Evolutionary conservation across 352 stramenopile genomes (phyloP), one percentile per base, ranked within the genome.

Genomic region (Thalassiosira pacifica): DNA sequence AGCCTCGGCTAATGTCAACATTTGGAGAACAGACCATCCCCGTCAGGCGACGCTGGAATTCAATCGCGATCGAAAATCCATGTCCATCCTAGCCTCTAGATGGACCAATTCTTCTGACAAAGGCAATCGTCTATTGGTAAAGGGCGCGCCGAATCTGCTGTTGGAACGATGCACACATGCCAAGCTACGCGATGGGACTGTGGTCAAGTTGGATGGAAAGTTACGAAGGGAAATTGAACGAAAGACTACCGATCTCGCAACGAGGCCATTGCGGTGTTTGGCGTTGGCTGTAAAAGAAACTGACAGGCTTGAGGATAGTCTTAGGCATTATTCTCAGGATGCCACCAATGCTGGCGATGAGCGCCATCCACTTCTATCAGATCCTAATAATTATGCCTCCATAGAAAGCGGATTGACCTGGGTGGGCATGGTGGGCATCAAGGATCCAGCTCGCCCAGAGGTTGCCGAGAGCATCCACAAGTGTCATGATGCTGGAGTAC

Each of bases 401-500:
- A 98, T 99, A 81, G 98, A 99, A 90, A 98, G 94, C 45, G 93
- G 96, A 45, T 89, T 99, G 82, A 99, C 97, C 5, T 98, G 99
- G 81, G 95, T 99, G 19, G 98, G 98, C 72, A 92, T 99, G 22
- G 96, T 94, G n/a, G 98, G 97, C 52, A 99, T 99, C 91, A 96
- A 99, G 61, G 98, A 99, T 90, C 98, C 98, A 0, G 97, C 98
- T 5, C 96, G 98, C 34, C 97, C 97, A 34, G 98, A 99, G 87
- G 98, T 99, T 22, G 96, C 94, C 3, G 93, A 97, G 0, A 98
- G 98, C 88, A 99, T 99, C 85, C 90, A 96, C 64, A 94, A 93
- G 80, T 99, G 98, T 91, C 93, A 97, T 72, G 94, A 95, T 22
- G 98, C 98, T 1, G 98, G 98, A 42, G 98, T 99, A 76, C 95